phyloP scores from a whole-genome alignment of 2,329 filamentous ascomycete genomes.

The Paraphoma sp. region DNA sequence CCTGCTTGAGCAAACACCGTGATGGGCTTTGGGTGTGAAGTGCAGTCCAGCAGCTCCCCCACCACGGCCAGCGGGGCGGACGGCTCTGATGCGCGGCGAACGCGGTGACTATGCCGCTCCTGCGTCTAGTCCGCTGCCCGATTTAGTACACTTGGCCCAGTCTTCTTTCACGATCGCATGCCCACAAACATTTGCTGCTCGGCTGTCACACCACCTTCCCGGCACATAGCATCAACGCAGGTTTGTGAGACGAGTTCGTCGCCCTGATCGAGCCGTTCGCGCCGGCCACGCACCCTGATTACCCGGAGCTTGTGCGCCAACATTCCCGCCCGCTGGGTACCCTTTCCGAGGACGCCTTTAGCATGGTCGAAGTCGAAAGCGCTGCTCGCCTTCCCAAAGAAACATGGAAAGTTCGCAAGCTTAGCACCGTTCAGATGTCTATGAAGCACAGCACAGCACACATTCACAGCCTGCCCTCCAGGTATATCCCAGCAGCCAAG shows the following conservation, averaged over 20 bases:
- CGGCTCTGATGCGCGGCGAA: background rate
- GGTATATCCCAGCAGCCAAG: background rate
- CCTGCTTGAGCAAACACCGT: slow-evolving; percentile 14
- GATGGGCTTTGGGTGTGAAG: slow-evolving; percentile 18
- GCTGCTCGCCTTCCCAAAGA: background rate
- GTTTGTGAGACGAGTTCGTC: slow-evolving; percentile 17
- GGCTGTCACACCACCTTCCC: slow-evolving; percentile 4
- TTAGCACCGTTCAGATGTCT: background rate
- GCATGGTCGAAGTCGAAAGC: background rate
- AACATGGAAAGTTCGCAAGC: background rate
- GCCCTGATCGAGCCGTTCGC: slow-evolving; percentile 1
- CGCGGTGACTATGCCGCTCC: slow-evolving; percentile 11
- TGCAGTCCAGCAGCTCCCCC: slow-evolving; percentile 13
- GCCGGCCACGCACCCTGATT: background rate
- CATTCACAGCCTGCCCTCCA: background rate
- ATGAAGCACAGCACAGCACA: background rate
- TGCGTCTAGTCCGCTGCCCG: slow-evolving; percentile 5
- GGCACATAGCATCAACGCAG: background rate
- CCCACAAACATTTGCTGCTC: background rate
- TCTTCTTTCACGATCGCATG: background rate
- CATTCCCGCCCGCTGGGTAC: background rate
- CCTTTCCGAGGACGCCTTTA: background rate
- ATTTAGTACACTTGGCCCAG: background rate
- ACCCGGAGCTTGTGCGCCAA: background rate
- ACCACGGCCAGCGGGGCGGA: slow-evolving; percentile 18